These are phyloP conservation scores for Kuraishia hungarica DNA, from an alignment of 805 yeast species.

Conservation along the genomic window DNA sequence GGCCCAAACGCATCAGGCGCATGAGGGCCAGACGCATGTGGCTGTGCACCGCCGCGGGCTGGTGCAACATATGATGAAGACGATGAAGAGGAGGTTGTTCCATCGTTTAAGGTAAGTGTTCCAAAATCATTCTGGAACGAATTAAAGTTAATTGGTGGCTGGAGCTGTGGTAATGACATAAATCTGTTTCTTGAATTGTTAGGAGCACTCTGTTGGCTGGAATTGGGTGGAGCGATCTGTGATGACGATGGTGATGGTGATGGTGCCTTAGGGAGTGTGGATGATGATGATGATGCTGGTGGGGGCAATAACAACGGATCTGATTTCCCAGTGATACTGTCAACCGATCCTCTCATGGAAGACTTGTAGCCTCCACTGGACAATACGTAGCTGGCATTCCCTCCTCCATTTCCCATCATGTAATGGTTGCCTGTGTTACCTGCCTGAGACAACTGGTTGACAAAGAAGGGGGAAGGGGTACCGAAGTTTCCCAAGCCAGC, in stretches of 20 bases:
- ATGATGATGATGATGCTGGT: background rate
- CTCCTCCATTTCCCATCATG: background rate
- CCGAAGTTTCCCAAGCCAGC: background rate
- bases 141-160: conserved; percentile 6
- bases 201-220: conserved; percentile 1
- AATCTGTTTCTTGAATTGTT: conserved; percentile 5
- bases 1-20: background rate
- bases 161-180: conserved; percentile 8
- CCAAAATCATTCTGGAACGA: conserved; percentile 1
- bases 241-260: background rate
- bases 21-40: background rate
- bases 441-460: background rate
- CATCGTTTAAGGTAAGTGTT: background rate
- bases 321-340: background rate
- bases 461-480: background rate
- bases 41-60: background rate
- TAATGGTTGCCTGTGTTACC: background rate
- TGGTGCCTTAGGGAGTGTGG: background rate
- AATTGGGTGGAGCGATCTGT: background rate
- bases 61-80: background rate
- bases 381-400: background rate
- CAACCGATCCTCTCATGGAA: background rate
- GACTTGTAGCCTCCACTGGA: background rate
- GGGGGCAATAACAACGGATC: background rate
- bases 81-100: background rate